Evolutionary conservation across 1,284 basidiomycete species (phyloP), one percentile per base, ranked within the genome.

Genomic region (Ganoderma sp.): DNA sequence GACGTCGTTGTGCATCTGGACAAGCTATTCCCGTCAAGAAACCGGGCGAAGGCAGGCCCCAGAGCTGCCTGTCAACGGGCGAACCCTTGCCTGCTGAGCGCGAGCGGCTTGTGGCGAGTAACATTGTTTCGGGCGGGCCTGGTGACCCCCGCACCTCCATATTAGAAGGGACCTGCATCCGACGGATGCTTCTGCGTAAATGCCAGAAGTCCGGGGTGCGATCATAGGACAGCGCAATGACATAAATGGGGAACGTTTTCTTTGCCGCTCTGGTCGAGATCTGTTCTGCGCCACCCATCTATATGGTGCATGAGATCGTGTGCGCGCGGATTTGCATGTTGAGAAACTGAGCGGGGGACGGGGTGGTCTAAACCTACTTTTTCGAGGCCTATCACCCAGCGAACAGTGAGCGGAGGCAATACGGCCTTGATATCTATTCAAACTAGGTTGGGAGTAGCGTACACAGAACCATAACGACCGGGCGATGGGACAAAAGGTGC

Each of bases 151-250:
- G 22, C 64, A 45, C 60, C 64, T 66, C 71, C 64, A 67, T 41
- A 56, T 50, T 34, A 56, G 65, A 58, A 61, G 56, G 42, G 43
- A 48, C 57, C 34, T 64, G 68, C 43, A 58, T 45, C 25, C 58
- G 52, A 48, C 45, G 52, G 68, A 65, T 48, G 65, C 45, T 37
- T 61, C 59, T 43, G 58, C 42, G 14, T n/a, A 22, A 50, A 52
- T 62, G 25, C 66, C 45, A 69, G 69, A 72, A 72, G 71, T 8
- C 50, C 48, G 39, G 45, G 48, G 52, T 64, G 66, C 63, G 69
- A 73, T 73, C 71, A 73, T 66, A 71, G 64, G 71, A 71, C 67
- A 59, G 66, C 15, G 50, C 39, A 25, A 67, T 72, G 71, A 72
- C 69, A 72, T 67, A 70, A 72, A 52, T 4, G 8, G 12, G 54